Base-by-base conservation (phyloP, 2,329 filamentous ascomycete genomes). In the Passalora sequoiae region DNA sequence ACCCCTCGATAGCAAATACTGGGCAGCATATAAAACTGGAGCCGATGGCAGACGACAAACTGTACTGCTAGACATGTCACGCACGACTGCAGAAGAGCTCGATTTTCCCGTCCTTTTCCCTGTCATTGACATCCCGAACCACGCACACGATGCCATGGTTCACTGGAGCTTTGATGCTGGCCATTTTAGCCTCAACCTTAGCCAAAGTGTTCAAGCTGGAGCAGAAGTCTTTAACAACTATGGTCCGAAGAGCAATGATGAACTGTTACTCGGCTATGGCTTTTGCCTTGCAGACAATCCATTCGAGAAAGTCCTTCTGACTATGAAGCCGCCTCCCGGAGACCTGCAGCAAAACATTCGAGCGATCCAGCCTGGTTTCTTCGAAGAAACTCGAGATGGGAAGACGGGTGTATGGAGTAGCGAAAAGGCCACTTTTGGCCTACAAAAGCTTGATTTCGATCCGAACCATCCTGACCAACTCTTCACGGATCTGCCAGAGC, bases 191-290 rank as follows among this genome's bases (percentile, higher is more conserved):
- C 56, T 75, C 16, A 61, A 60, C 6, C 49, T 66, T 19, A 58
- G 63, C 3, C 60, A 68, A 4, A 43, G 44, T 0, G 50, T 69
- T 2, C 28, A 53, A 3, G 47, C 59, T 4, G 70, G 68, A 6
- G 60, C 63, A 3, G 67, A 76, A 47, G 57, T 76, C 2, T 72
- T 65, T 60, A 77, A 77, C 55, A 76, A 76, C 51, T 77, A 76
- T 43, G 73, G 69, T 0, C 68, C 72, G 1, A 76, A 76, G 50
- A 62, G 67, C 4, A 77, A 76, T 38, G 72, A 73, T 48, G 72
- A 76, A 52, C 59, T 76, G 2, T 59, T 76, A 2, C 66, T 74
- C 33, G 73, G 73, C 3, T 77, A 77, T 44, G 74, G 74, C 3
- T 76, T 76, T 57, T 71, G 68, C 45, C 62, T 74, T 10, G 55